Evolutionary conservation across 441 rosid genomes (phyloP).

Genomic region (Gossypium davidsonii): DNA sequence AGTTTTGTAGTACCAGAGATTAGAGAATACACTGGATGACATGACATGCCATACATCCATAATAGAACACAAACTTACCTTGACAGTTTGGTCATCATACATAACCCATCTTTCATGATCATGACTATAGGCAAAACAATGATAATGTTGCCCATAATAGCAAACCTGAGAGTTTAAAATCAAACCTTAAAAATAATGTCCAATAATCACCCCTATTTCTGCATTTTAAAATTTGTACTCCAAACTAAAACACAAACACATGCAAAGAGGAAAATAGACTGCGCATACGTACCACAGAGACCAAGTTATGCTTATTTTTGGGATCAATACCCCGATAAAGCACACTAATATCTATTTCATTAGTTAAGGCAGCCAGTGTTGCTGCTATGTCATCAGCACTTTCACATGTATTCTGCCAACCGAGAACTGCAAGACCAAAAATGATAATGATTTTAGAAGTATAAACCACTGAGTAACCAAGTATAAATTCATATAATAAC

Average conservation of each 20-base stretch:
- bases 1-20: conserved; percentile 13
- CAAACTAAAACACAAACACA: background rate
- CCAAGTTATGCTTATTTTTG: conserved; percentile 54
- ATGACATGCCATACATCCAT: background rate
- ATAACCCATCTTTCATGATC: conserved; percentile 73
- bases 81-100: conserved; percentile 95
- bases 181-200: background rate
- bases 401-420: conserved; percentile 97
- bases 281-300: conserved; percentile 67
- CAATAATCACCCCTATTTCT: background rate
- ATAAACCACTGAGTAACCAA: conserved; percentile 4
- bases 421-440: conserved; percentile 61
- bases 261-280: background rate
- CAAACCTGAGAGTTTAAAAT: conserved; percentile 53
- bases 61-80: conserved; percentile 41
- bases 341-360: conserved; percentile 76
- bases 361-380: conserved; percentile 64
- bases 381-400: conserved; percentile 70
- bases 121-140: conserved; percentile 81
- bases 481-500: background rate
- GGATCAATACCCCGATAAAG: conserved; percentile 83
- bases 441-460: background rate
- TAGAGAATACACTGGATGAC: background rate
- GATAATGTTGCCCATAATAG: conserved; percentile 95
- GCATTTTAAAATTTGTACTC: background rate